These are phyloP conservation scores for Aristolochia fimbriata DNA, from an alignment of 164 flowering plant genomes.

Conservation along the genomic window DNA sequence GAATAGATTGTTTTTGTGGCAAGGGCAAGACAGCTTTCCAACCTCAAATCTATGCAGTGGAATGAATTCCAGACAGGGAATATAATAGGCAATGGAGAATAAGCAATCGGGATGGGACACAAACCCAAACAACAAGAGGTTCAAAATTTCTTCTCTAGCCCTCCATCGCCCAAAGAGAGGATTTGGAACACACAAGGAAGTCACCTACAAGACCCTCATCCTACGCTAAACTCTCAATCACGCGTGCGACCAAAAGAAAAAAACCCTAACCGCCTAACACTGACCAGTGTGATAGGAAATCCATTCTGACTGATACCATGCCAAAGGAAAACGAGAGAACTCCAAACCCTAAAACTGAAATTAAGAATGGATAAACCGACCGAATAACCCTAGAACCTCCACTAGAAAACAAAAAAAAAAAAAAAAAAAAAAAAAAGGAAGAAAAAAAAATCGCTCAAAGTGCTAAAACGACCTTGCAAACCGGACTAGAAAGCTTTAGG, in stretches of 20 bases:
- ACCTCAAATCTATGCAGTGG: neutral
- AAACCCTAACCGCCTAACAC: constrained; percentile 3
- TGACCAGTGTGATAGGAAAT: constrained; percentile 5
- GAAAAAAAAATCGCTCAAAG: neutral
- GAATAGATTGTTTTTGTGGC: neutral
- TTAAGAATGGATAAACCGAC: constrained; percentile 6
- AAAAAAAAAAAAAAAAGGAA: neutral
- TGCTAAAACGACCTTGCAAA: neutral
- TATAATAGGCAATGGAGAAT: neutral
- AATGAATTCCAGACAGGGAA: neutral
- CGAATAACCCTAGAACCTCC: neutral
- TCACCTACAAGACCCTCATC: constrained; percentile 37
- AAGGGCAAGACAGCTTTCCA: neutral
- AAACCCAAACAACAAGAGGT: too few relatives aligned
- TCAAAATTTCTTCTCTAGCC: constrained; percentile 10
- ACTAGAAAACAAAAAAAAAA: neutral
- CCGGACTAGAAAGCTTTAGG: too few relatives aligned
- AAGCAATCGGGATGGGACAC: too few relatives aligned
- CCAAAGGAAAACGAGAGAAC: neutral
- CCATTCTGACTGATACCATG: constrained; percentile 3
- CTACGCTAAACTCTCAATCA: neutral
- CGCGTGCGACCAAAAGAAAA: neutral
- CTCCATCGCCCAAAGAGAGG: constrained; percentile 31
- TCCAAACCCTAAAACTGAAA: constrained; percentile 13
- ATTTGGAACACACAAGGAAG: constrained; percentile 13